phyloP scores from a whole-genome alignment of 345 rosid species.

The Eucalyptus brandiana region DNA sequence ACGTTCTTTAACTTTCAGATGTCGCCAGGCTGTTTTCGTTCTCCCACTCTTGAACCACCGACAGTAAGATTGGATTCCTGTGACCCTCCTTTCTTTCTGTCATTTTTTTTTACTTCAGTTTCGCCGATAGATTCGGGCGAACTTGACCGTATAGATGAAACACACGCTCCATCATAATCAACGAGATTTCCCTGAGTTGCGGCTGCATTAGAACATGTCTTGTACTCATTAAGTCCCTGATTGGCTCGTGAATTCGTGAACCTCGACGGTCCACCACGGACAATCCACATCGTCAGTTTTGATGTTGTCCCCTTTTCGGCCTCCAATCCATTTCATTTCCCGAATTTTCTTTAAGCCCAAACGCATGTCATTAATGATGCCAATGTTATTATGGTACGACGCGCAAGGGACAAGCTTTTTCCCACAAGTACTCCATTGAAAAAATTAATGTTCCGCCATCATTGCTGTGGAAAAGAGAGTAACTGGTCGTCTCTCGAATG shows the following conservation, averaged over 20 bases:
- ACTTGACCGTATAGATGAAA: not conserved
- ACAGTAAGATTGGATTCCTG: not conserved
- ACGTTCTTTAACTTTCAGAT: not conserved
- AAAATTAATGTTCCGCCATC: not conserved
- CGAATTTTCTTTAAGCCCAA: not conserved
- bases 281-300: not conserved
- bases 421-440: not conserved
- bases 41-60: not conserved
- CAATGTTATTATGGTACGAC: not conserved
- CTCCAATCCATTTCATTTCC: not conserved
- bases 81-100: not conserved
- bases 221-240: not conserved
- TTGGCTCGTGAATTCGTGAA: not conserved
- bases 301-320: not conserved
- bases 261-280: not conserved
- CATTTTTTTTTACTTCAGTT: not conserved
- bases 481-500: not conserved
- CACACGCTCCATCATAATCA: not conserved
- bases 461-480: not conserved
- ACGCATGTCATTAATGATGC: not conserved
- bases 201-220: not conserved
- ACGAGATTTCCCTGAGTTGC: not conserved
- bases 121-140: not conserved
- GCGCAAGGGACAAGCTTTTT: not conserved
- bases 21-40: not conserved